These are phyloP conservation scores for Capsicum pubescens DNA, from an alignment of 257 asterid species.

Conservation along the genomic window DNA sequence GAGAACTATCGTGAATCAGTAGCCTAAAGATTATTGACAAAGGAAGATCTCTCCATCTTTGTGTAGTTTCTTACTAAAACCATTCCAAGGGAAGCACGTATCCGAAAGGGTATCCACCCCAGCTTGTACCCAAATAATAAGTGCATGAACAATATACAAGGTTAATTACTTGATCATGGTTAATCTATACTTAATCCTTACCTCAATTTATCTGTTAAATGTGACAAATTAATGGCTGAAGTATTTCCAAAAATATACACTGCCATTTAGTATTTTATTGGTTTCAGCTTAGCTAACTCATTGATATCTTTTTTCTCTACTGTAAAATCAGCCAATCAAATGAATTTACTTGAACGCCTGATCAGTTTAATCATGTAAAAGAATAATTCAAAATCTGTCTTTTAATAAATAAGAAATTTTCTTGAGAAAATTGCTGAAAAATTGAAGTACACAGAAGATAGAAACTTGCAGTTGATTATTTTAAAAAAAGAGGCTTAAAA, in stretches of 20 bases:
- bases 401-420: too few relatives aligned
- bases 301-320: background rate
- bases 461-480: too few relatives aligned
- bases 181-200: background rate
- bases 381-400: too few relatives aligned
- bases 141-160: background rate
- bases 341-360: too few relatives aligned
- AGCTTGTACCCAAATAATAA: background rate
- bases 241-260: background rate
- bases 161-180: too few relatives aligned
- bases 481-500: too few relatives aligned
- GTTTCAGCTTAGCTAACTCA: background rate
- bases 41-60: background rate
- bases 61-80: background rate
- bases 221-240: background rate
- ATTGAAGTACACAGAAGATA: too few relatives aligned
- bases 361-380: too few relatives aligned
- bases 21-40: background rate
- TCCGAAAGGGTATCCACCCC: background rate
- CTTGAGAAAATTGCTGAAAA: too few relatives aligned
- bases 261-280: background rate
- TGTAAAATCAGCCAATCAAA: too few relatives aligned
- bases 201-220: background rate
- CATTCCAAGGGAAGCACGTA: background rate
- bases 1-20: background rate